Base-by-base conservation (phyloP, 2,329 filamentous ascomycete genomes). In the Diaporthe citri region DNA sequence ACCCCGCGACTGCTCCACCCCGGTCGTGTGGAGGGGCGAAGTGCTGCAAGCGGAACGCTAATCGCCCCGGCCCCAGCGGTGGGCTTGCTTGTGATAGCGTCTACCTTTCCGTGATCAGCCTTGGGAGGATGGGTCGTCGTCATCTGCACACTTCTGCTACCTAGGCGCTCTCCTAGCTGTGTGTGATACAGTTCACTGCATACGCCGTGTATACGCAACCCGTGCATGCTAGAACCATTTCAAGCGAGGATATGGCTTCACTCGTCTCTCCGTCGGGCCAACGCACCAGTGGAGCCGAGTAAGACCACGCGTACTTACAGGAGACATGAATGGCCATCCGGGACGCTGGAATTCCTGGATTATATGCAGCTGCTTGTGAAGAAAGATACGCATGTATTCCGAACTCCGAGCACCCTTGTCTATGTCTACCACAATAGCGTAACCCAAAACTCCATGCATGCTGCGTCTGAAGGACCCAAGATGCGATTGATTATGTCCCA, bases 241-340 rank as follows among this genome's bases (percentile, higher is more conserved):
- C 22, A 20, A 28, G 25, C 41, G 4, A 67, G 64, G n/a, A 41
- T n/a, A 69, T 31, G 31, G 64, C 46, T 55, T 69, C 64, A 55
- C 64, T 52, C 4, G 17, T 31, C 34, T 28, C 25, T 8, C 43
- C 15, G 36, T 51, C 59, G 52, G 39, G 48, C 59, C 41, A 64
- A 73, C 52, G 39, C 55, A 22, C 22, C 22, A 60, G 72, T 62
- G 55, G 57, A 17, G 22, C 56, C 43, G 7, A 55, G 52, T 67
- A 71, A 71, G 62, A 70, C 60, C 71, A 60, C 57, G 72, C 74
- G 73, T 69, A 60, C 71, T 75, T 22, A 28, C 20, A 41, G 7
- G 28, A 43, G 25, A 64, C 22, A 25, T 31, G 39, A 31, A 56
- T 55, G 36, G n/a, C 57, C 28, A 52, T 48, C 20, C 31, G n/a